A percentile compares a stretch with the other conserved stretches of the same genome.
phyloP scores from a whole-genome alignment of 768 basidiomycete species.

The Phylloporus scabripes region DNA sequence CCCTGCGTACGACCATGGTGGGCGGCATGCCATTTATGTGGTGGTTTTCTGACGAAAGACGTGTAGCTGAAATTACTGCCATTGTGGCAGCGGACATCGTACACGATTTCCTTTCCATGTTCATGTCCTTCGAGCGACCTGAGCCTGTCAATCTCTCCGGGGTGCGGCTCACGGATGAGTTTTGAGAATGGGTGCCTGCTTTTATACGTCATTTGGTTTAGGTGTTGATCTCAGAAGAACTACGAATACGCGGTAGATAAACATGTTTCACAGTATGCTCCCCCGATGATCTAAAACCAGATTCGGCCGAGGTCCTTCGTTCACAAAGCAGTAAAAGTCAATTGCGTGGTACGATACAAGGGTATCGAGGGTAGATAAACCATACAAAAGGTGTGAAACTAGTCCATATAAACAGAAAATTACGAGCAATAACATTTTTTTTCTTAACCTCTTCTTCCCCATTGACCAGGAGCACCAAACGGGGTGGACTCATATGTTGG shows the following conservation, averaged over 20 bases:
- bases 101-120: constrained; percentile 41
- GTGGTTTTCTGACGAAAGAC: constrained; percentile 5
- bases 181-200: too few relatives aligned
- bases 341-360: constrained; percentile 15
- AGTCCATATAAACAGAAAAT: constrained; percentile 16
- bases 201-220: too few relatives aligned
- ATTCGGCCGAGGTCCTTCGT: background rate
- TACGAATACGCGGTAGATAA: background rate
- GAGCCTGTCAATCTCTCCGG: constrained; percentile 7
- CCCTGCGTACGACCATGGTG: constrained; percentile 26
- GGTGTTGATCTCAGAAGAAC: background rate
- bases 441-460: constrained; percentile 40
- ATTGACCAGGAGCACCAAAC: constrained; percentile 44
- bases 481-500: constrained; percentile 60
- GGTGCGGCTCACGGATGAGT: too few relatives aligned
- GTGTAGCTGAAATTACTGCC: constrained; percentile 36
- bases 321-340: background rate
- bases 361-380: constrained; percentile 16
- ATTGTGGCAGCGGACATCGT: constrained; percentile 41
- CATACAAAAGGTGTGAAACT: constrained; percentile 11
- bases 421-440: background rate
- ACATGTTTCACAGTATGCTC: background rate
- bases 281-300: too few relatives aligned
- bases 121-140: constrained; percentile 24
- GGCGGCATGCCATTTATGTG: background rate